phyloP scores from a whole-genome alignment of 169 alveolate species.

The Eimeria acervulina region DNA sequence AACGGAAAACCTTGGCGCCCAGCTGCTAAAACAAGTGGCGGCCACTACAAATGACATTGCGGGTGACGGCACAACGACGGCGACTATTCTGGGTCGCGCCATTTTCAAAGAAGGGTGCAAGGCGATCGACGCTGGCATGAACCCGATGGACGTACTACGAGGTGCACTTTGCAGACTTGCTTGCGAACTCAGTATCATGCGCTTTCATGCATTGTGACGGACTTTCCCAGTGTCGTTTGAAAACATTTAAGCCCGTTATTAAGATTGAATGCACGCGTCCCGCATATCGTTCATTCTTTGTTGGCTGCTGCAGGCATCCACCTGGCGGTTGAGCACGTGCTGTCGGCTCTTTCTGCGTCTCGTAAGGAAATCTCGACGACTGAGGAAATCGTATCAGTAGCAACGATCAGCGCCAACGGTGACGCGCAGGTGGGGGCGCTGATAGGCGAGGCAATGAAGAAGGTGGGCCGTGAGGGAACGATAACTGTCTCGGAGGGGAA shows the following conservation, averaged over 20 bases:
- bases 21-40: slow-evolving; percentile 98
- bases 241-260: no score
- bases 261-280: not conserved
- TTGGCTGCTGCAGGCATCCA: slow-evolving; percentile 91
- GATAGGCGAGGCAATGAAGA: slow-evolving; percentile 98
- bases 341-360: slow-evolving; percentile 89
- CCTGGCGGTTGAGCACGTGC: slow-evolving; percentile 93
- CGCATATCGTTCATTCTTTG: not conserved
- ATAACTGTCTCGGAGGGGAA: slow-evolving; percentile 99
- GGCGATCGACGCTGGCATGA: slow-evolving; percentile 99
- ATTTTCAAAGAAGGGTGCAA: slow-evolving; percentile 99
- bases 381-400: slow-evolving; percentile 94
- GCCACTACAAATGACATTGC: slow-evolving; percentile 98
- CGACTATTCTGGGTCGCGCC: slow-evolving; percentile 99
- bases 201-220: not conserved
- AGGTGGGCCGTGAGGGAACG: slow-evolving; percentile 99
- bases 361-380: slow-evolving; percentile 93
- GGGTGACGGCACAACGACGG: slow-evolving; percentile 99
- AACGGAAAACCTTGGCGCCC: slow-evolving; percentile 98
- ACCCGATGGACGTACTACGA: slow-evolving; percentile 99
- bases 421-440: slow-evolving; percentile 97
- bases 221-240: not conserved
- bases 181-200: not conserved
- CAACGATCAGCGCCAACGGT: slow-evolving; percentile 99
- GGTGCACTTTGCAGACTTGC: slow-evolving; percentile 59